Conservation (phyloP, 2,329 filamentous ascomycete genomes). For the Cucurbitaria berberidis region DNA sequence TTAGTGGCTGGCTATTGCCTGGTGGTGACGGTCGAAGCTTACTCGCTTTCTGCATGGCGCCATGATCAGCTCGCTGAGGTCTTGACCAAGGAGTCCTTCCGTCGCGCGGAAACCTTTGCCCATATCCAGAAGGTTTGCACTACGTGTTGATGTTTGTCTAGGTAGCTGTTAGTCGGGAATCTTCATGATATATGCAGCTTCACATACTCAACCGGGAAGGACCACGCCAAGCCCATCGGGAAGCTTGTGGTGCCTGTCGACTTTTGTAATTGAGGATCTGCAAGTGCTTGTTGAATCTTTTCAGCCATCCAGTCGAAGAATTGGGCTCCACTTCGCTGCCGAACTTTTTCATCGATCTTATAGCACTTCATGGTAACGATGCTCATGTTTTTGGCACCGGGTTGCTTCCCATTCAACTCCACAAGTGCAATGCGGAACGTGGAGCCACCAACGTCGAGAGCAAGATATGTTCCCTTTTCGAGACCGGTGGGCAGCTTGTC, state of each 20-base stretch:
- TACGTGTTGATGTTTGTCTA: conserved; percentile 64
- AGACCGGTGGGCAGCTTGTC: conserved; percentile 65
- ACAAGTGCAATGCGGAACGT: conserved; percentile 69
- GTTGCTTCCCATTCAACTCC: conserved; percentile 57
- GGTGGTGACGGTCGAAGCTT: conserved; percentile 18
- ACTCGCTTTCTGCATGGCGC: conserved; percentile 61
- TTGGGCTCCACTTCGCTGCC: conserved; percentile 59
- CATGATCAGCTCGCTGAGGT: conserved; percentile 66
- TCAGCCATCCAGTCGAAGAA: conserved; percentile 73
- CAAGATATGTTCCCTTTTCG: conserved; percentile 66
- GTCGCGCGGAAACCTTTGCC: conserved; percentile 69
- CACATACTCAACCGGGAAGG: conserved; percentile 66
- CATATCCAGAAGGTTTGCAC: conserved; percentile 65
- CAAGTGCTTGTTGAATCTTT: conserved; percentile 62
- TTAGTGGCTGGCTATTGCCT: conserved; percentile 20
- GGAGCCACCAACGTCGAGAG: conserved; percentile 70
- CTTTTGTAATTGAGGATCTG: conserved; percentile 46
- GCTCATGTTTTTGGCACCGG: conserved; percentile 56
- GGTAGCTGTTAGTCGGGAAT: conserved; percentile 18
- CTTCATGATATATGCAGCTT: not conserved
- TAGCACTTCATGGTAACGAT: conserved; percentile 62
- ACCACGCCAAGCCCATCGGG: conserved; percentile 69
- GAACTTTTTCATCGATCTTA: conserved; percentile 63
- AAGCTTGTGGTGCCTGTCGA: conserved; percentile 51
- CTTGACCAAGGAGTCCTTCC: conserved; percentile 63